Evolutionary conservation across 106 monocot species (phyloP), one percentile per base, ranked within the genome.

Genomic region (Acanthochlamys bracteata): DNA sequence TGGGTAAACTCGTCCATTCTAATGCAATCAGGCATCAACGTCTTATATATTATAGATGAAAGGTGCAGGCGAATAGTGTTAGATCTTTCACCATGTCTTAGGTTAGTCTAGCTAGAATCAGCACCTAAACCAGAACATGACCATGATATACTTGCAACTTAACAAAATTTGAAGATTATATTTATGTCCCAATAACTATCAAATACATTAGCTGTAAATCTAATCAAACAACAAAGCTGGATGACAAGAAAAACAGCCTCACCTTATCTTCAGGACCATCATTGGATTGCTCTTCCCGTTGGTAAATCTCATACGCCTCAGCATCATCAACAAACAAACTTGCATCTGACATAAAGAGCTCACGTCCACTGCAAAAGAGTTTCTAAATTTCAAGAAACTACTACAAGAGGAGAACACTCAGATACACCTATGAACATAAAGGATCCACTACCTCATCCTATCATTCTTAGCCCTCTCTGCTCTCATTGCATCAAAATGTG

Each of bases 381-480:
- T 33, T 42, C 39, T 49, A 49, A 25, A 49, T 46, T 63, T 62
- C 66, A 42, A 41, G 41, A 56, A 25, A 61, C n/a, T 64, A 49
- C 39, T 11, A 45, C 8, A 3, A 53, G 20, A 24, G 9, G 19
- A 9, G 22, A 13, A 25, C 43, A 27, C 4, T 23, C 53, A 22
- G 53, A 25, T 10, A 54, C 13, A 7, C 0, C 39, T 21, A 43
- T 7, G 14, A 53, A 24, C n/a, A 23, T 10, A 67, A 7, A 25
- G 20, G 47, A 60, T 20, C 24, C 4, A 55, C 21, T 66, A 88
- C 96, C 96, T 92, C 98, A 99, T 89, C 39, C 98, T 82, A 63
- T 99, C 98, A 75, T 89, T 99, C 63, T 99, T 99, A 25, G 91
- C 98, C 73, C 98, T 78, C 61, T 99, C 98, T 20, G 88, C 92